Percentiles rank a stretch among this genome's conserved stretches.
These are phyloP conservation scores for Geotrichum reessii DNA, from an alignment of 1,139 yeast species.

Conservation along the genomic window DNA sequence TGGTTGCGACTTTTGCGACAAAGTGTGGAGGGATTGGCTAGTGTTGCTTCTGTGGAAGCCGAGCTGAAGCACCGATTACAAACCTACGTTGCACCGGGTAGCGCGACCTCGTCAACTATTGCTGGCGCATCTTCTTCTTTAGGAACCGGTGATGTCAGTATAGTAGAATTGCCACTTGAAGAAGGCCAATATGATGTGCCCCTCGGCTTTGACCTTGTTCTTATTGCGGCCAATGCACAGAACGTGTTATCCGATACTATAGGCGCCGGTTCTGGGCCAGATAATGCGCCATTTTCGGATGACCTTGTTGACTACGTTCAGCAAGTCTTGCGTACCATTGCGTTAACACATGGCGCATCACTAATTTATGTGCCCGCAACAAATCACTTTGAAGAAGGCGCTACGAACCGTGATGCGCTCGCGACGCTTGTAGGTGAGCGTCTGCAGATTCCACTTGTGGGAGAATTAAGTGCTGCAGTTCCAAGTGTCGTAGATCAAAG, in stretches of 20 bases:
- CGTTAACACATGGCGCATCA: constrained; percentile 42
- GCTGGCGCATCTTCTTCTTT: background rate
- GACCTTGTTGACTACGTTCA: constrained; percentile 44
- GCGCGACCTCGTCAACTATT: background rate
- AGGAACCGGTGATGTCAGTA: constrained; percentile 12
- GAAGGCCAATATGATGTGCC: constrained; percentile 34
- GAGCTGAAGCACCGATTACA: constrained; percentile 19
- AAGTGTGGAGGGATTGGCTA: background rate
- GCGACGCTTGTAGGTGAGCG: constrained; percentile 27
- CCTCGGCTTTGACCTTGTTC: constrained; percentile 32
- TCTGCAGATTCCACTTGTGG: constrained; percentile 24
- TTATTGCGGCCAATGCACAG: constrained; percentile 28
- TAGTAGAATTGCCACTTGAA: constrained; percentile 32
- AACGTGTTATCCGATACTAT: background rate
- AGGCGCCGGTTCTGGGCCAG: constrained; percentile 5
- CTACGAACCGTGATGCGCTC: constrained; percentile 18
- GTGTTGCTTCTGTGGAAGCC: constrained; percentile 16
- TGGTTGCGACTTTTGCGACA: constrained; percentile 25
- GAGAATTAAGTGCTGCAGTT: constrained; percentile 19
- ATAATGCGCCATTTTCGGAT: constrained; percentile 22
- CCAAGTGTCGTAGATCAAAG: constrained; percentile 36
- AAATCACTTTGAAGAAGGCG: background rate
- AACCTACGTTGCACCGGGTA: constrained; percentile 23
- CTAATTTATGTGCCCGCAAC: constrained; percentile 24
- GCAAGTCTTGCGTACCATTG: constrained; percentile 48